A percentile compares a stretch with the other conserved stretches of the same genome.
phyloP scores from a whole-genome alignment of 202 grass and related monocot species.

The Saccharum hybrid region DNA sequence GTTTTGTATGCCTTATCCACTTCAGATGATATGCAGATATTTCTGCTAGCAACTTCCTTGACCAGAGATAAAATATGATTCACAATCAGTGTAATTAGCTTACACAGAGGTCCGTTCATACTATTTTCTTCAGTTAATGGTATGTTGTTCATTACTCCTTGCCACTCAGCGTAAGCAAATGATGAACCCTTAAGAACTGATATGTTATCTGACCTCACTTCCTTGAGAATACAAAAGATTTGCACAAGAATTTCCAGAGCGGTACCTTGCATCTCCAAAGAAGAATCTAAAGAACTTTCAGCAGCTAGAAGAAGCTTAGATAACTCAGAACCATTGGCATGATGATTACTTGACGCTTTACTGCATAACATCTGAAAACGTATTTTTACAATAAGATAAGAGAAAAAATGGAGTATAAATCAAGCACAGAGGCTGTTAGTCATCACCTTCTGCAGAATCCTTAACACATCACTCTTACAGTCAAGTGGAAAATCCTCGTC shows the following conservation, averaged over 20 bases:
- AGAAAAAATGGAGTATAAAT: constrained; percentile 32
- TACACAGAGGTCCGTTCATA: constrained; percentile 40
- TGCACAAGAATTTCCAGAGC: constrained; percentile 60
- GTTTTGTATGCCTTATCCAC: constrained; percentile 48
- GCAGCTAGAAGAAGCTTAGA: constrained; percentile 55
- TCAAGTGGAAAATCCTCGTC: constrained; percentile 52
- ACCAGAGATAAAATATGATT: constrained; percentile 55
- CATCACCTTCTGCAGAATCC: constrained; percentile 72
- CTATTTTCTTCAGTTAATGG: constrained; percentile 46
- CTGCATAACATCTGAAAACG: constrained; percentile 61
- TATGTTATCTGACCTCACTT: constrained; percentile 34
- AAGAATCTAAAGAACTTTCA: constrained; percentile 56
- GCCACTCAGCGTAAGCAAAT: constrained; percentile 13
- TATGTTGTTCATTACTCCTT: constrained; percentile 46
- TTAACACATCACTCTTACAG: constrained; percentile 58
- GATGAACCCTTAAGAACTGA: constrained; percentile 28
- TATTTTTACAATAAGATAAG: constrained; percentile 43
- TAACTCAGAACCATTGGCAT: constrained; percentile 48
- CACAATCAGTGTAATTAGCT: constrained; percentile 50
- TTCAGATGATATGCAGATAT: constrained; percentile 33
- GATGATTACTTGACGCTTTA: constrained; percentile 43
- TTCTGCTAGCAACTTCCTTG: constrained; percentile 40
- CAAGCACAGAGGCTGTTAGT: constrained; percentile 21
- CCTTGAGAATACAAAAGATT: constrained; percentile 60
- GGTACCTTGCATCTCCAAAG: constrained; percentile 52